A percentile compares a stretch with the other conserved stretches of the same genome.
Evolutionary conservation across 768 basidiomycete species (phyloP).

Genomic region (Tubosaeta brunneosetosa): DNA sequence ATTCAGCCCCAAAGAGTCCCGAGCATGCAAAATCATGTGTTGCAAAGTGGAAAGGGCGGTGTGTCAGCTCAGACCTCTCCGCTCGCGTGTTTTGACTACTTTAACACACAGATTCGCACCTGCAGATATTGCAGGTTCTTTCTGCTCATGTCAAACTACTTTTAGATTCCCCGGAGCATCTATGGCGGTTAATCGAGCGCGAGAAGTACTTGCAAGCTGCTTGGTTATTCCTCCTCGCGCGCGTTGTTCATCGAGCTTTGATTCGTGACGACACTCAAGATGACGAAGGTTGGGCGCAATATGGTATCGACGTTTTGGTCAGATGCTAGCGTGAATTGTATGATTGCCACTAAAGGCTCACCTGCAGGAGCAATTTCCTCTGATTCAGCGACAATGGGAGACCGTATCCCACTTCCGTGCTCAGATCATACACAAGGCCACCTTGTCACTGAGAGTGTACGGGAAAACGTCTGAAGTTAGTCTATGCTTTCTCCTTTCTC

Average conservation of each 20-base stretch:
- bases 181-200: constrained; percentile 83
- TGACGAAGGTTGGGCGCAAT: constrained; percentile 52
- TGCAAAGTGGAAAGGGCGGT: constrained; percentile 42
- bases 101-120: constrained; percentile 50
- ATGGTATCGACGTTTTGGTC: constrained; percentile 63
- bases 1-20: constrained; percentile 47
- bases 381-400: constrained; percentile 93
- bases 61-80: constrained; percentile 9
- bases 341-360: background rate
- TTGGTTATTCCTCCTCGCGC: constrained; percentile 81
- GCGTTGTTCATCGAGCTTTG: constrained; percentile 78
- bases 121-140: constrained; percentile 65
- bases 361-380: constrained; percentile 74
- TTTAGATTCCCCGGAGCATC: constrained; percentile 85
- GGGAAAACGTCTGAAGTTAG: constrained; percentile 50
- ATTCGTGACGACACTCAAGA: constrained; percentile 60
- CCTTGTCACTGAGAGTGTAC: constrained; percentile 65
- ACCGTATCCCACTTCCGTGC: constrained; percentile 78
- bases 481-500: background rate
- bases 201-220: constrained; percentile 78
- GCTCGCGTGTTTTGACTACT: background rate
- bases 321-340: constrained; percentile 11
- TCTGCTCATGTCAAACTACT: constrained; percentile 91
- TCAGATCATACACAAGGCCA: constrained; percentile 88
- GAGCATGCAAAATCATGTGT: constrained; percentile 39